phyloP scores from a whole-genome alignment of 2,329 filamentous ascomycete species.

The Fusarium subglutinans region DNA sequence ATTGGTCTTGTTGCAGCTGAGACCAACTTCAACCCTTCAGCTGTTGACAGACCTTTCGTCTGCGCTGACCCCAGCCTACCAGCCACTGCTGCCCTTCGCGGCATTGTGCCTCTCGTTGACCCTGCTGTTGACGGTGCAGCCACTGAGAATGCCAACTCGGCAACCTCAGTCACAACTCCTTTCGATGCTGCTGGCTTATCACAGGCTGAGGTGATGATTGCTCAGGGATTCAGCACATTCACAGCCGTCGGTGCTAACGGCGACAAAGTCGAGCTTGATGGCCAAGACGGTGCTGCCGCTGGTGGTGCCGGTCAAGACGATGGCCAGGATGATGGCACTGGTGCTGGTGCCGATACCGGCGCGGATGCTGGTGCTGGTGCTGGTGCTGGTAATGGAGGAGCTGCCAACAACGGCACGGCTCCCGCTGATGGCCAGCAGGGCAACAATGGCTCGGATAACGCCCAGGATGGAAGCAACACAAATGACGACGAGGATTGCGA shows the following conservation, averaged over 20 bases:
- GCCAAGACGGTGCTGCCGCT: conserved; percentile 46
- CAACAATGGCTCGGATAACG: not conserved
- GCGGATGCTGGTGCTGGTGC: conserved; percentile 23
- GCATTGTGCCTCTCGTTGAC: conserved; percentile 74
- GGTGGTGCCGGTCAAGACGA: conserved; percentile 51
- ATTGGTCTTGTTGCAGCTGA: conserved; percentile 71
- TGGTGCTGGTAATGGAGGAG: conserved; percentile 2
- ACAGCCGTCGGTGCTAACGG: conserved; percentile 51
- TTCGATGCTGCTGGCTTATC: conserved; percentile 70
- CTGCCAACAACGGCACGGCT: conserved; percentile 14
- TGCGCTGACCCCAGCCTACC: conserved; percentile 72
- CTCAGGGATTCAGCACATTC: conserved; percentile 72
- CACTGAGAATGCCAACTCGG: conserved; percentile 68
- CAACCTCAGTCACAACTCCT: conserved; percentile 59
- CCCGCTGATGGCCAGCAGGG: not conserved
- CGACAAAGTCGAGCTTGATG: conserved; percentile 46
- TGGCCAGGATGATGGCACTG: conserved; percentile 47
- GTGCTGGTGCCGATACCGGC: not conserved
- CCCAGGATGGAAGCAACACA: not conserved
- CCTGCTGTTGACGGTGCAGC: conserved; percentile 67
- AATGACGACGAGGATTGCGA: not conserved
- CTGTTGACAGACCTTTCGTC: conserved; percentile 66
- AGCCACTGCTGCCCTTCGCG: conserved; percentile 67
- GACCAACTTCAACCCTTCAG: conserved; percentile 78
- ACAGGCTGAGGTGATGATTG: conserved; percentile 70